Conservation (phyloP, 495 filamentous ascomycete species). For the Trichoderma gamsii region DNA sequence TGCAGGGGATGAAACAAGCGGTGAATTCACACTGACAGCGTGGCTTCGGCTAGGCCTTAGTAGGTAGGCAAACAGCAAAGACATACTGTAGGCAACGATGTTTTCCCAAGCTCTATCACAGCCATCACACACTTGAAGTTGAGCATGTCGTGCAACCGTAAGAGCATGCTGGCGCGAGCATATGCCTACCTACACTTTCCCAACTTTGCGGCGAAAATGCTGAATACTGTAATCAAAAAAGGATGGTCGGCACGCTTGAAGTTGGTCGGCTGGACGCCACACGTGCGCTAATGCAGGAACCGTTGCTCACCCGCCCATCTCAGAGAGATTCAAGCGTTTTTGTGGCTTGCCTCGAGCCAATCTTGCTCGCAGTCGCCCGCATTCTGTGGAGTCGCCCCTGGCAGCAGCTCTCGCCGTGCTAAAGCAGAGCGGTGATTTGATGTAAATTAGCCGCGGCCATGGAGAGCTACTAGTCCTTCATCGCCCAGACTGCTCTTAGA, state of each 20-base stretch:
- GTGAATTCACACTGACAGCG: neutral
- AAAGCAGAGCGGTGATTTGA: neutral
- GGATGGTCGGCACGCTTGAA: too few species aligned
- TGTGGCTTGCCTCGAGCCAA: constrained; percentile 8
- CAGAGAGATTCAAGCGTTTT: neutral
- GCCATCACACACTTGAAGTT: too few species aligned
- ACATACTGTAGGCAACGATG: too few species aligned
- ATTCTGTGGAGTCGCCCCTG: neutral
- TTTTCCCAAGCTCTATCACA: too few species aligned
- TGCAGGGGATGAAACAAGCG: neutral
- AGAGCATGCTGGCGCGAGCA: too few species aligned
- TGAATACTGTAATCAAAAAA: too few species aligned
- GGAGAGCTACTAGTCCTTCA: neutral
- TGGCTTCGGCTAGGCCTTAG: neutral
- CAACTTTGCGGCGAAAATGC: too few species aligned
- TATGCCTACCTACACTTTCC: too few species aligned
- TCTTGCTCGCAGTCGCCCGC: constrained; percentile 5
- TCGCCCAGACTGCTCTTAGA: constrained; percentile 2
- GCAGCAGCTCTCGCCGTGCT: neutral
- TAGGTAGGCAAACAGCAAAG: too few species aligned
- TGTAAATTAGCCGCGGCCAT: neutral
- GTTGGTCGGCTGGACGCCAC: neutral
- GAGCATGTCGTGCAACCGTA: too few species aligned
- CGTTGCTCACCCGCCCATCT: neutral
- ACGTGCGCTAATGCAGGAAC: constrained; percentile 13